Evolutionary conservation across 352 stramenopile species (phyloP), one percentile per base, ranked within the genome.

Genomic region (Phytopythium oedochilum): DNA sequence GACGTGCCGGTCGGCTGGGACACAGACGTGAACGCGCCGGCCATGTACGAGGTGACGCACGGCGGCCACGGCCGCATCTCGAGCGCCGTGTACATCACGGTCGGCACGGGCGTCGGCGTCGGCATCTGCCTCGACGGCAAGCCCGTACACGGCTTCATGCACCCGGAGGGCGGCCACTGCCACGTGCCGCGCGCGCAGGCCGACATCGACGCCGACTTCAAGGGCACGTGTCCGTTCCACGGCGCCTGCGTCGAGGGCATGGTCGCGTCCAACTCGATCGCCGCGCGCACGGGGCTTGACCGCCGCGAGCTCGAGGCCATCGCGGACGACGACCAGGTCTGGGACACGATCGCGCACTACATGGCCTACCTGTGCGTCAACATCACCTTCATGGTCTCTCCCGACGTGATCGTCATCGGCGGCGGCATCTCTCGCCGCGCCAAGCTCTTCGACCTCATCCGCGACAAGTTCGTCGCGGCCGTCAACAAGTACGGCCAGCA

Each of bases 21-120:
- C 63, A 99, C 96, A 35, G 96, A 99, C 69, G 96, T 99, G 49
- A 99, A 99, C 76, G 96, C 96, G 18, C 96, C 96, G 0, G 96
- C 96, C 14, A 71, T 98, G 25, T 97, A 97, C 53, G 96, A 99
- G 64, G 96, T 92, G 62, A 71, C 63, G 8, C 75, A 91, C 64
- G 78, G 82, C n/a, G 74, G 78, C 57, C 85, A 96, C 72, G 76
- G 81, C 26, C 60, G 85, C 45, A 77, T 93, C 48, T 68, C 73
- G 28, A 94, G 79, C 62, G 75, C 78, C 40, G 87, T 94, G 36
- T 99, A 99, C 78, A 94, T 98, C 59, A 98, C 96, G 5, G 82
- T 98, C 17, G 96, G 96, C 57, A 99, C 96, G 23, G 96, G 96
- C 35, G 83, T 98, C 20, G 96, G 96, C 26, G 94, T 99, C 26